phyloP scores from a whole-genome alignment of 768 basidiomycete species.

The Naganishia antarctica region DNA sequence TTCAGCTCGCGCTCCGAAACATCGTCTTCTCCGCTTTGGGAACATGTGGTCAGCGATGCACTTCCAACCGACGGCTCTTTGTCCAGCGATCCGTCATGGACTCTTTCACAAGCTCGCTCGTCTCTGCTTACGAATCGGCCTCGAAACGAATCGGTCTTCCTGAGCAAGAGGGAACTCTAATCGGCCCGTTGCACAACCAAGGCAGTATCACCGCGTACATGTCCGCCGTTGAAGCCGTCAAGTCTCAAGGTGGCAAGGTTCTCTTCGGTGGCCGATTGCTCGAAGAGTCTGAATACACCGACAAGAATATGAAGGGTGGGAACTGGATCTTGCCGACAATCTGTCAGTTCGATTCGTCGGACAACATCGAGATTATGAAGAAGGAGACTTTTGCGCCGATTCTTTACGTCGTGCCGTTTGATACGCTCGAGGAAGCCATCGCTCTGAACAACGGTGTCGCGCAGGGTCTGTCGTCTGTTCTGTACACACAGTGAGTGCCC shows the following conservation, averaged over 20 bases:
- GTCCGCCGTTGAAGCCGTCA: slow-evolving; percentile 60
- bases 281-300: slow-evolving; percentile 45
- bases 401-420: slow-evolving; percentile 77
- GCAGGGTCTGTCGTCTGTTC: slow-evolving; percentile 66
- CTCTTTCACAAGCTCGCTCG: slow-evolving; percentile 69
- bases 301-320: slow-evolving; percentile 58
- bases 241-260: slow-evolving; percentile 66
- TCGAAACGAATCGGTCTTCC: slow-evolving; percentile 71
- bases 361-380: slow-evolving; percentile 32
- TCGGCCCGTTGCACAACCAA: slow-evolving; percentile 80
- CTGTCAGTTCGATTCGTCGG: slow-evolving; percentile 52
- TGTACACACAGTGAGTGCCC: slow-evolving; percentile 24
- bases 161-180: slow-evolving; percentile 63
- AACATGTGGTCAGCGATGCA: slow-evolving; percentile 65
- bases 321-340: slow-evolving; percentile 89
- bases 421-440: slow-evolving; percentile 56
- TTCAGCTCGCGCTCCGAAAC: slow-evolving; percentile 78
- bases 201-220: slow-evolving; percentile 65
- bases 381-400: slow-evolving; percentile 79
- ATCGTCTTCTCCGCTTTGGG: slow-evolving; percentile 94
- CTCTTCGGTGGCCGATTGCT: slow-evolving; percentile 61
- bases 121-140: slow-evolving; percentile 66
- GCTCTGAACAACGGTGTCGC: slow-evolving; percentile 84
- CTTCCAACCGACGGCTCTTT: slow-evolving; percentile 83
- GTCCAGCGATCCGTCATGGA: slow-evolving; percentile 74